phyloP scores from a whole-genome alignment of 768 basidiomycete genomes.

The Clavaria fumosa region DNA sequence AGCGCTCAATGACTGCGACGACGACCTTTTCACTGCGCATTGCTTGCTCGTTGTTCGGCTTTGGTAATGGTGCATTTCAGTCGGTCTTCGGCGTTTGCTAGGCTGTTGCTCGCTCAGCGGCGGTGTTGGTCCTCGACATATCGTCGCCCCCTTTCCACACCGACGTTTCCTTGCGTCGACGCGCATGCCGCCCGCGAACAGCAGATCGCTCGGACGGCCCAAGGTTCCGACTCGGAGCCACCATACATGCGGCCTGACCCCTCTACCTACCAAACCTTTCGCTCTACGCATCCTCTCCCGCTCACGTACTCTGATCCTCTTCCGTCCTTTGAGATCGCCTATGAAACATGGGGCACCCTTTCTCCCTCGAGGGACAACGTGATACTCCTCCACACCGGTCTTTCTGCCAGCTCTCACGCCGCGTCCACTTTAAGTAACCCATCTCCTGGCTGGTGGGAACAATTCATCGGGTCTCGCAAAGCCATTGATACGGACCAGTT shows the following conservation, averaged over 20 bases:
- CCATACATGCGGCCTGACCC: conserved; percentile 72
- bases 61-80: too few species aligned
- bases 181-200: conserved; percentile 63
- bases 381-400: conserved; percentile 89
- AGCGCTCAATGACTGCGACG: too few species aligned
- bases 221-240: conserved; percentile 60
- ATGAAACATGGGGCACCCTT: conserved; percentile 95
- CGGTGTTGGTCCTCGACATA: too few species aligned
- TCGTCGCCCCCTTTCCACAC: too few species aligned
- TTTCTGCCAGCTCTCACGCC: conserved; percentile 92
- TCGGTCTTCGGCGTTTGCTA: too few species aligned
- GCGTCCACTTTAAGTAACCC: conserved; percentile 67
- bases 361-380: conserved; percentile 67
- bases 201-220: conserved; percentile 11
- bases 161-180: conserved; percentile 64
- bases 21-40: too few species aligned
- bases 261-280: conserved; percentile 53
- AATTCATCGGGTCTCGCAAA: conserved; percentile 91
- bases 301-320: conserved; percentile 45
- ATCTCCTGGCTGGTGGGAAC: conserved; percentile 94
- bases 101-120: too few species aligned
- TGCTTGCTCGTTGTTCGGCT: too few species aligned
- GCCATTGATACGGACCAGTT: conserved; percentile 86
- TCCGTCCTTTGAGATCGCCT: conserved; percentile 72
- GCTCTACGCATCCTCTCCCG: conserved; percentile 43